These are phyloP conservation scores for Clarireedia hainanense DNA, from an alignment of 2,329 filamentous ascomycete species.

Conservation along the genomic window DNA sequence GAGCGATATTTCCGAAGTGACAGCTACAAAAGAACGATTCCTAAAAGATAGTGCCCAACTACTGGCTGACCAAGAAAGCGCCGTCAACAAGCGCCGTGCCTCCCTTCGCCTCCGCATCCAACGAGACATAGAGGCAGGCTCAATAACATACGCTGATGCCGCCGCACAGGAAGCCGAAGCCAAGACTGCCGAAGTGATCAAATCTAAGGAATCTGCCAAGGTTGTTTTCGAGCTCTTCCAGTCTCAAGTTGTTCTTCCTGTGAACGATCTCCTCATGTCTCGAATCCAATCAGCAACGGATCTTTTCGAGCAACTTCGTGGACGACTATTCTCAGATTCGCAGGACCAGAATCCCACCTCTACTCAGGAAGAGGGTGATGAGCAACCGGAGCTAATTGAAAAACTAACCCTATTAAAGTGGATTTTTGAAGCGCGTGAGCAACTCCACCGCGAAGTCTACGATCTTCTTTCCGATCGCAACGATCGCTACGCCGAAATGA, in stretches of 20 bases:
- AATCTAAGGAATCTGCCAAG: constrained; percentile 66
- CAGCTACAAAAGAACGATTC: constrained; percentile 58
- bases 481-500: constrained; percentile 75
- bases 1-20: constrained; percentile 65
- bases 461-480: constrained; percentile 80
- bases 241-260: constrained; percentile 69
- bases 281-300: constrained; percentile 66
- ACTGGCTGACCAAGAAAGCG: constrained; percentile 45
- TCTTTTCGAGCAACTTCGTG: constrained; percentile 69
- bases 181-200: constrained; percentile 58
- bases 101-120: constrained; percentile 69
- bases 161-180: constrained; percentile 73
- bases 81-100: constrained; percentile 46
- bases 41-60: constrained; percentile 48
- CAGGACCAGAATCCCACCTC: constrained; percentile 61
- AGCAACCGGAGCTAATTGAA: constrained; percentile 87
- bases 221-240: constrained; percentile 81
- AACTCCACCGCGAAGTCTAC: constrained; percentile 75
- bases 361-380: constrained; percentile 90
- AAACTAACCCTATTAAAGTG: constrained; percentile 93
- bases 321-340: constrained; percentile 64
- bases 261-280: constrained; percentile 71
- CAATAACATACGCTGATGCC: constrained; percentile 75
- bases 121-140: constrained; percentile 67
- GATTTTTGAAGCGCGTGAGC: constrained; percentile 92